phyloP scores from a whole-genome alignment of 139 green algal genomes.

The Closterium sp. region DNA sequence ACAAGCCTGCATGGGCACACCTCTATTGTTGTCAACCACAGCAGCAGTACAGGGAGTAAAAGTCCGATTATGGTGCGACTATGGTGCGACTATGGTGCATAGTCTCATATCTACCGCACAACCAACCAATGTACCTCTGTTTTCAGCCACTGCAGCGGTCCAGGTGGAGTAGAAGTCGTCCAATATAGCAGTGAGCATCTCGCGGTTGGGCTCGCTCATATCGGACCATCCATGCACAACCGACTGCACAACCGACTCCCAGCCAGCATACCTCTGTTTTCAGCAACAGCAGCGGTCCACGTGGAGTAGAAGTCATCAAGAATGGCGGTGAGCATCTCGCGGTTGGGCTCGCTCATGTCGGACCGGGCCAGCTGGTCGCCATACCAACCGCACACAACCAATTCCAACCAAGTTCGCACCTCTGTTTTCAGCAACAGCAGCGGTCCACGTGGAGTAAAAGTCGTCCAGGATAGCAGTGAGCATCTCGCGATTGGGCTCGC shows the following conservation, averaged over 20 bases:
- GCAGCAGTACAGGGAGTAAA: no score
- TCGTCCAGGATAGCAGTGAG: slow-evolving; percentile 83
- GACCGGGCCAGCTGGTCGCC: slow-evolving; percentile 89
- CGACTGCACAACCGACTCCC: no score
- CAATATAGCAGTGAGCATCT: slow-evolving; percentile 79
- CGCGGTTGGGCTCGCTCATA: slow-evolving; percentile 77
- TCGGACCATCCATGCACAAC: slow-evolving; percentile 31
- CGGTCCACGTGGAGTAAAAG: slow-evolving; percentile 72
- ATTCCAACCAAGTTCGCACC: no score
- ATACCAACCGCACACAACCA: no score
- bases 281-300: slow-evolving; percentile 45
- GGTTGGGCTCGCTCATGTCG: slow-evolving; percentile 79
- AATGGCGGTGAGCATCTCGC: slow-evolving; percentile 77
- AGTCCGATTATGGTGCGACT: no score
- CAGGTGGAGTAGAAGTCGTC: slow-evolving; percentile 81
- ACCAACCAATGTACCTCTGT: background rate
- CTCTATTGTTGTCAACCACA: no score
- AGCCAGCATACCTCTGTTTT: background rate
- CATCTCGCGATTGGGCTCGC: slow-evolving; percentile 69
- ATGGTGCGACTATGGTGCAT: no score
- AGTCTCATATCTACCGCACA: no score
- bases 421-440: background rate
- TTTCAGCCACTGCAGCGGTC: background rate
- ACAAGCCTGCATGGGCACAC: no score
- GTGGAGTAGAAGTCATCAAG: slow-evolving; percentile 82